A percentile compares a stretch with the other conserved stretches of the same genome.
Evolutionary conservation across 2,329 filamentous ascomycete genomes (phyloP).

Genomic region (Cordyceps cateniannulata): DNA sequence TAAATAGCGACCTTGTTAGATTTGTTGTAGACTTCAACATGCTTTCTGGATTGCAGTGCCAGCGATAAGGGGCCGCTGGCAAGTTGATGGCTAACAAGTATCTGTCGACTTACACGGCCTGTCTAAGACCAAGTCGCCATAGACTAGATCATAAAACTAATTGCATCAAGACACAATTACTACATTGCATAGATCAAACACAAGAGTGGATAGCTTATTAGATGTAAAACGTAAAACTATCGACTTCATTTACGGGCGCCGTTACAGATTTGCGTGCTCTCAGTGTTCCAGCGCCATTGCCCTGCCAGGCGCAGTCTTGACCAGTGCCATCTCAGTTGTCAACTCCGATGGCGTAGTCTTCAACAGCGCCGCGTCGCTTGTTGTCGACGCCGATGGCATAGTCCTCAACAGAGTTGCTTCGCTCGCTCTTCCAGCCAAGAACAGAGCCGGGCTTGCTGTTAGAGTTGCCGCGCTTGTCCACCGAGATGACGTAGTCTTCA

Average conservation of each 20-base stretch:
- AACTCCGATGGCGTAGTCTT: not conserved
- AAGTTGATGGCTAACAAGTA: no score
- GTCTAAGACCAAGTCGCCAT: no score
- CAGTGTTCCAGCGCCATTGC: not conserved
- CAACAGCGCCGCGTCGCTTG: not conserved
- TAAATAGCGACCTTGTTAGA: no score
- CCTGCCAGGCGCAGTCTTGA: not conserved
- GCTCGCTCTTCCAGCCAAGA: no score
- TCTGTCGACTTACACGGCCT: no score
- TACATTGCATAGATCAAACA: not conserved
- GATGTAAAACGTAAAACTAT: not conserved
- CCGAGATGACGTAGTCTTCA: not conserved
- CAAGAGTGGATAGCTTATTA: not conserved
- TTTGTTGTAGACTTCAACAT: no score
- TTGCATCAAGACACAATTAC: no score
- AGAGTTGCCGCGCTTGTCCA: no score
- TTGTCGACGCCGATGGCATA: not conserved
- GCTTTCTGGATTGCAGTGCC: no score
- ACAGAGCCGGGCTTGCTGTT: no score
- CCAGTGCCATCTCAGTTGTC: not conserved
- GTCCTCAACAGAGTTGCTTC: not conserved
- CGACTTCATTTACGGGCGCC: not conserved
- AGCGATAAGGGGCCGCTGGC: no score
- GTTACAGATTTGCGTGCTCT: not conserved
- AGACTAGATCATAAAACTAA: no score